Evolutionary conservation across 208 protist genomes (phyloP).

Genomic region (Leishmania tropica): DNA sequence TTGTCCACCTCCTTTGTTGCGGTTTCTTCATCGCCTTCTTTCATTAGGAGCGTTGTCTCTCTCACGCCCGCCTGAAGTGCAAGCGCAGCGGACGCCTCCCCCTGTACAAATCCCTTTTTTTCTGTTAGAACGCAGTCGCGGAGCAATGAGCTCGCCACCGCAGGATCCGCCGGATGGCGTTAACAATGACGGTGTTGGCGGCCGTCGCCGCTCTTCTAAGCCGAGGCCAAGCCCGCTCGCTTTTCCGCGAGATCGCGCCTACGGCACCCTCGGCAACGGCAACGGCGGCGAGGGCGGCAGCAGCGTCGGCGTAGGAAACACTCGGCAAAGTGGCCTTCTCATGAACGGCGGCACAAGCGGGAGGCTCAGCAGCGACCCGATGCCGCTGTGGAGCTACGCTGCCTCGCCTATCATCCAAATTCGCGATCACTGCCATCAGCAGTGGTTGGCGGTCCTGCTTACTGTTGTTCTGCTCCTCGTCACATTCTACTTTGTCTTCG

Average conservation of each 20-base stretch:
- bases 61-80: neutral
- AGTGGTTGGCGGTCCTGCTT: conserved; percentile 62
- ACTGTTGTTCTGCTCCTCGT: conserved; percentile 50
- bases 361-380: neutral
- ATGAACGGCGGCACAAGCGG: neutral
- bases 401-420: conserved; percentile 49
- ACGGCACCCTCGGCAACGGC: conserved; percentile 35
- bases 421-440: conserved; percentile 72
- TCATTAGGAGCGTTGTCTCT: neutral
- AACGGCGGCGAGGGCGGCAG: neutral
- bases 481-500: conserved; percentile 62
- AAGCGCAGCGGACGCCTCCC: neutral
- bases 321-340: conserved; percentile 1
- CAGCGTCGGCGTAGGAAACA: neutral
- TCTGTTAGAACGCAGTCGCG: neutral
- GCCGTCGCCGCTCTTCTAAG: conserved; percentile 13
- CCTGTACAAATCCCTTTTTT: neutral
- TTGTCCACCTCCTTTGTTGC: neutral
- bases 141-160: neutral
- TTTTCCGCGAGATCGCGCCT: conserved; percentile 29
- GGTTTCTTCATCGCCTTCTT: neutral
- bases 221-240: conserved; percentile 38
- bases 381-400: conserved; percentile 45
- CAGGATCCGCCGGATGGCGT: neutral
- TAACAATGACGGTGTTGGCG: neutral